These are phyloP conservation scores for Medicago truncatula DNA, from an alignment of 306 rosid genomes.

Conservation along the genomic window DNA sequence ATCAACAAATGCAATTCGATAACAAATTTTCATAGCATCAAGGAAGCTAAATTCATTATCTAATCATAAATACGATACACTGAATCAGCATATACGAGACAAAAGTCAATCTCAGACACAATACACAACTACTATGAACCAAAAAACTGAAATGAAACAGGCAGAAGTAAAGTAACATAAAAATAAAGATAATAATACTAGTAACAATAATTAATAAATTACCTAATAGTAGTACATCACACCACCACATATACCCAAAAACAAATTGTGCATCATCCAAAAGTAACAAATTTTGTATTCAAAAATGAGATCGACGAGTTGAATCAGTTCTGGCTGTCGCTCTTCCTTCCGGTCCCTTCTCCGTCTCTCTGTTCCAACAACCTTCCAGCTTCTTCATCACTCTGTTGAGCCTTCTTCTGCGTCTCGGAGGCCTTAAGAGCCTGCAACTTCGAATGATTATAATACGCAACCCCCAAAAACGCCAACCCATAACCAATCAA, in stretches of 20 bases:
- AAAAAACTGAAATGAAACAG: constrained; percentile 25
- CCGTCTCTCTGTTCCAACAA: constrained; percentile 78
- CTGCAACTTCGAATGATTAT: constrained; percentile 93
- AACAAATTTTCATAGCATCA: constrained; percentile 38
- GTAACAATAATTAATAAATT: constrained; percentile 27
- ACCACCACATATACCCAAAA: constrained; percentile 45
- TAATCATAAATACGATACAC: constrained; percentile 36
- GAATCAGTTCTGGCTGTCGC: constrained; percentile 65
- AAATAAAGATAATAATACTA: constrained; percentile 10
- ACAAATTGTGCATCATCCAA: constrained; percentile 43
- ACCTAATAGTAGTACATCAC: constrained; percentile 33
- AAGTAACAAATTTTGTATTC: constrained; percentile 19
- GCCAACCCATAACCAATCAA: constrained; percentile 88
- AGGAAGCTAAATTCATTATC: constrained; percentile 42
- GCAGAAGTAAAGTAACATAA: constrained; percentile 29
- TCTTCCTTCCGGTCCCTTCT: constrained; percentile 72
- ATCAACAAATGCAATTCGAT: background rate
- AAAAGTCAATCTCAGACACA: constrained; percentile 33
- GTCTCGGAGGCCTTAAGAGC: constrained; percentile 87
- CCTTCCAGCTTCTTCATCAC: constrained; percentile 89
- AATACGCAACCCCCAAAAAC: constrained; percentile 83
- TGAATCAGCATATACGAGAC: constrained; percentile 37
- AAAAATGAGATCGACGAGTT: constrained; percentile 39
- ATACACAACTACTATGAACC: constrained; percentile 26
- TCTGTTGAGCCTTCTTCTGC: constrained; percentile 85